Evolutionary conservation across 2,329 filamentous ascomycete genomes (phyloP).

Genomic region (Chaetoscypha palmicola): DNA sequence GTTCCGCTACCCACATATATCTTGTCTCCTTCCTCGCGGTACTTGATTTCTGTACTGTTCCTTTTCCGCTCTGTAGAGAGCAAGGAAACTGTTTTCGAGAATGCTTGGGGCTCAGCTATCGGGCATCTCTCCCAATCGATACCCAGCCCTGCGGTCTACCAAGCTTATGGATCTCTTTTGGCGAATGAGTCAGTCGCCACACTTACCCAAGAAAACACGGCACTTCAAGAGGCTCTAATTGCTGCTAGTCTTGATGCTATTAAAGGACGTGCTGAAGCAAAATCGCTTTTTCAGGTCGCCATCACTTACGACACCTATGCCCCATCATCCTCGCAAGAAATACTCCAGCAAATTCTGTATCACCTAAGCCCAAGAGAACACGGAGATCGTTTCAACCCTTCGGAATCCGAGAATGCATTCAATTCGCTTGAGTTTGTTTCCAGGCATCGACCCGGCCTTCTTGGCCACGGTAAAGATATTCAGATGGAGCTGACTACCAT

Average conservation of each 20-base stretch:
- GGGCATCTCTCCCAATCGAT: conserved; percentile 34
- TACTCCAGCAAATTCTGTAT: conserved; percentile 29
- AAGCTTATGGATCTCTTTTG: conserved; percentile 40
- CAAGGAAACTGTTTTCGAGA: conserved; percentile 25
- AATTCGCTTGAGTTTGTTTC: conserved; percentile 43
- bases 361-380: conserved; percentile 17
- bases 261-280: conserved; percentile 30
- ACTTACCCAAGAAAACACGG: conserved; percentile 34
- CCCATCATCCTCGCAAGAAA: conserved; percentile 25
- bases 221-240: conserved; percentile 43
- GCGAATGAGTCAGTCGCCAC: conserved; percentile 36
- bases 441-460: conserved; percentile 37
- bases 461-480: conserved; percentile 40
- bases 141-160: conserved; percentile 27
- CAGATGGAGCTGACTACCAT: conserved; percentile 46
- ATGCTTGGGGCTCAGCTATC: conserved; percentile 33
- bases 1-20: conserved; percentile 50
- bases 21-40: conserved; percentile 59
- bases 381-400: conserved; percentile 6
- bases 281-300: conserved; percentile 43
- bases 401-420: conserved; percentile 31
- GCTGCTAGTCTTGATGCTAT: conserved; percentile 36
- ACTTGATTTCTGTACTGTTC: conserved; percentile 60
- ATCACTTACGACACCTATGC: conserved; percentile 32
- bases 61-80: conserved; percentile 41